Conservation (phyloP, 306 rosid species). For the Purshia tridentata region DNA sequence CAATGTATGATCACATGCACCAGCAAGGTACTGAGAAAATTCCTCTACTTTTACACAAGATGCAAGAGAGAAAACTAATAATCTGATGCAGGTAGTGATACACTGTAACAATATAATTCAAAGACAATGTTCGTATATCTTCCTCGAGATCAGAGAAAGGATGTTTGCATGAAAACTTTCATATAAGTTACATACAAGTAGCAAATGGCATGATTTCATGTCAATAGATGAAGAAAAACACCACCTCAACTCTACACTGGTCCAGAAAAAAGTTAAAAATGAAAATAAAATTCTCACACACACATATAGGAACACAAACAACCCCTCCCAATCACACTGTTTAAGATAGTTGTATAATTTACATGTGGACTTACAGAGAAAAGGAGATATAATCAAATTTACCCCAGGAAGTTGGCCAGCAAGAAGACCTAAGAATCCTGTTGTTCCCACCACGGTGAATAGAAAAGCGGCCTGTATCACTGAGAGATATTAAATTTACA, state of each 20-base stretch:
- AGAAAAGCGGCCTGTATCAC: conserved; percentile 89
- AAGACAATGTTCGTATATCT: background rate
- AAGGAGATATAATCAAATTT: conserved; percentile 30
- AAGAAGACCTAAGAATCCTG: conserved; percentile 77
- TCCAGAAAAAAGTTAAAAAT: no score
- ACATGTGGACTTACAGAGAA: conserved; percentile 19
- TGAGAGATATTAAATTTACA: conserved; percentile 26
- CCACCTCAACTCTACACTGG: background rate
- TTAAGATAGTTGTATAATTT: conserved; percentile 3
- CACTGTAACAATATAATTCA: background rate
- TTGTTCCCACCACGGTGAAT: conserved; percentile 92
- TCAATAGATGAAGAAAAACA: background rate
- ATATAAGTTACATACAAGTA: conserved; percentile 2
- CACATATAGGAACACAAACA: background rate
- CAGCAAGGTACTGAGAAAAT: background rate
- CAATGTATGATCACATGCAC: background rate
- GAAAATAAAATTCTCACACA: background rate
- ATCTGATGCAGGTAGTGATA: background rate
- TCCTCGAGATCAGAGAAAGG: background rate
- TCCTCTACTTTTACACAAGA: background rate
- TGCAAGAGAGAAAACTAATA: background rate
- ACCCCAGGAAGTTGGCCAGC: conserved; percentile 99
- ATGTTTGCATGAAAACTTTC: background rate
- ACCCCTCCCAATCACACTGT: conserved; percentile 8
- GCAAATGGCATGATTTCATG: background rate